Conservation (phyloP, 2,329 filamentous ascomycete species). For the Plenodomus tracheiphilus region DNA sequence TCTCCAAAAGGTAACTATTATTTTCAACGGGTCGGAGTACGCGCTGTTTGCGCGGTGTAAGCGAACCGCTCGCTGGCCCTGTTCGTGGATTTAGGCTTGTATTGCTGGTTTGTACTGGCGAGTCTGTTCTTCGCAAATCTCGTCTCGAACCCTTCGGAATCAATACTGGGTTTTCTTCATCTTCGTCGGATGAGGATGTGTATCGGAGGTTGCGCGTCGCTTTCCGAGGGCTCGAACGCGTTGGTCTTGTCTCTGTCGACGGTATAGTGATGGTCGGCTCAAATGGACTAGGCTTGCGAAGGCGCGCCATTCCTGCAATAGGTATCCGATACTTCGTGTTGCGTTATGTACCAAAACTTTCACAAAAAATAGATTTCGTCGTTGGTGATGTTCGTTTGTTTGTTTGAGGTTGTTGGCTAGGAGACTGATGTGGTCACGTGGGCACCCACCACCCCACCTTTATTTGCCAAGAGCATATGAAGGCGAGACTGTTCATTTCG, state of each 20-base stretch:
- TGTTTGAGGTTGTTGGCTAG: conserved; percentile 4
- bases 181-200: conserved; percentile 14
- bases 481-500: too few species aligned
- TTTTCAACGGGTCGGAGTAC: conserved; percentile 37
- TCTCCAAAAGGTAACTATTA: conserved; percentile 33
- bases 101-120: conserved; percentile 25
- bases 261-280: conserved; percentile 27
- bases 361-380: background rate
- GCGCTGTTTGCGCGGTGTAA: conserved; percentile 37
- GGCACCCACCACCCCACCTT: too few species aligned
- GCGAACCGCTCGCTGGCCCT: conserved; percentile 5
- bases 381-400: conserved; percentile 2
- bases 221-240: conserved; percentile 36
- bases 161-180: conserved; percentile 26
- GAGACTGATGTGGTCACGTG: background rate
- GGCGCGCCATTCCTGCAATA: conserved; percentile 32
- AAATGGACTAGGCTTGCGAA: conserved; percentile 36
- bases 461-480: too few species aligned
- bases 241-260: conserved; percentile 17
- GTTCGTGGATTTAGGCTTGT: conserved; percentile 28
- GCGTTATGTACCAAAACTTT: background rate
- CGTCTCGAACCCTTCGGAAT: conserved; percentile 32
- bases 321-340: background rate
- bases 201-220: conserved; percentile 25
- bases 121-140: conserved; percentile 25